These are phyloP conservation scores for Rubia yunnanensis DNA, from an alignment of 257 asterid genomes.

Conservation along the genomic window DNA sequence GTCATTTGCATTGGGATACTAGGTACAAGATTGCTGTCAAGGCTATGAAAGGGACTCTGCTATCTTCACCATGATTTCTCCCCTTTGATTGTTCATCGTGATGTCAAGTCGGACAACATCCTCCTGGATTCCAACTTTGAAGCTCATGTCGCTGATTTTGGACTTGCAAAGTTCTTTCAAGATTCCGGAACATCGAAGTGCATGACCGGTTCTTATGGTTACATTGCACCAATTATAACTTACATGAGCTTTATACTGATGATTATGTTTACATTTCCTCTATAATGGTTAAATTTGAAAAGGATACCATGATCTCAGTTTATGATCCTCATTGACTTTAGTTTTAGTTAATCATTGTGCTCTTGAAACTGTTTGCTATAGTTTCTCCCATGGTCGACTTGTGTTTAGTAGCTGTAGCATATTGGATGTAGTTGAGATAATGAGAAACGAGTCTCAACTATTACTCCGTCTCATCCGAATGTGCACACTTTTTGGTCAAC, in stretches of 20 bases:
- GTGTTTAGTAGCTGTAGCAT: background rate
- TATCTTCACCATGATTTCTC: constrained; percentile 97
- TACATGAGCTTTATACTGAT: background rate
- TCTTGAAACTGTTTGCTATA: background rate
- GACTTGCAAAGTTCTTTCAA: constrained; percentile 95
- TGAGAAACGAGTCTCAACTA: constrained; percentile 20
- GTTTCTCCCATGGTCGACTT: background rate
- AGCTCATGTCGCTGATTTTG: constrained; percentile 98
- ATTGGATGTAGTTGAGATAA: background rate
- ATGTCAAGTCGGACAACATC: constrained; percentile 86
- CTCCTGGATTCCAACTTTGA: constrained; percentile 71
- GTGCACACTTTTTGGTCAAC: too few species aligned
- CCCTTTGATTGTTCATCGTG: constrained; percentile 87
- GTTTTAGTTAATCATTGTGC: background rate
- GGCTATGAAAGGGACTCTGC: constrained; percentile 93
- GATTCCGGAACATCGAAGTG: constrained; percentile 89
- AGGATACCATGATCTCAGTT: background rate
- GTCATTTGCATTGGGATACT: constrained; percentile 90
- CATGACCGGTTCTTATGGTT: constrained; percentile 99
- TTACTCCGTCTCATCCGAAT: too few species aligned
- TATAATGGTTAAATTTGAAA: background rate
- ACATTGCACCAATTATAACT: constrained; percentile 82
- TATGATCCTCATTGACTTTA: background rate
- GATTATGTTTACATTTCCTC: background rate
- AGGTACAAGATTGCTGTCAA: constrained; percentile 79